Conservation (phyloP, 352 stramenopile species). For the Phytophthora pini region DNA sequence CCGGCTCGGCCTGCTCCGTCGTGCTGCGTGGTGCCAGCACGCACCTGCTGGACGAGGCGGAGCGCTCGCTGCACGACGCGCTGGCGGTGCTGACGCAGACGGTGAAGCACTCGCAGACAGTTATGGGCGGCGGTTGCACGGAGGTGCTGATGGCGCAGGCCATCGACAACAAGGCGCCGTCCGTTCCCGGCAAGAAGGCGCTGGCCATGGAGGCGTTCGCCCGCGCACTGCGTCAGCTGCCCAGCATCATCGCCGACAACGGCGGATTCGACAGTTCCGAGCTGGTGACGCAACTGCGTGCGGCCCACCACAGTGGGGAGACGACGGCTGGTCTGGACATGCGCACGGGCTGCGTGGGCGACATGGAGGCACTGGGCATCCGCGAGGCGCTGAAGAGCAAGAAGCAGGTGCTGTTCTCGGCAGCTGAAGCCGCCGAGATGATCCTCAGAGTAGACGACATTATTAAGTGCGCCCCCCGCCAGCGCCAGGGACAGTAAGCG, state of each 20-base stretch:
- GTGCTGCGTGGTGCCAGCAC: constrained; percentile 94
- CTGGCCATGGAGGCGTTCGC: constrained; percentile 99
- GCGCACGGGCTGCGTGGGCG: constrained; percentile 93
- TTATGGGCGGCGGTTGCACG: constrained; percentile 97
- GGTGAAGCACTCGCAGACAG: constrained; percentile 96
- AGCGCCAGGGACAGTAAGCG: constrained; percentile 61
- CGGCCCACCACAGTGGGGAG: constrained; percentile 93
- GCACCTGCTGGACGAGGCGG: constrained; percentile 98
- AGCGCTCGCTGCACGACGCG: constrained; percentile 99
- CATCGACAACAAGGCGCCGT: constrained; percentile 91
- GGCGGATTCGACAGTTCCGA: constrained; percentile 98
- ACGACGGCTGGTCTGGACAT: constrained; percentile 97
- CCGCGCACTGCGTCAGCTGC: constrained; percentile 95
- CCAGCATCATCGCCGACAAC: constrained; percentile 99
- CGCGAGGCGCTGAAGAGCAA: constrained; percentile 97
- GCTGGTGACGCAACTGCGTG: constrained; percentile 96
- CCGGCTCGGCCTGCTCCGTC: constrained; percentile 94
- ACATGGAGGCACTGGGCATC: constrained; percentile 98
- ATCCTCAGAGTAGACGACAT: constrained; percentile 99
- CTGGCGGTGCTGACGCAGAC: constrained; percentile 97
- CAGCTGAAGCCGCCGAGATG: constrained; percentile 99
- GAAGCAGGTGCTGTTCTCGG: constrained; percentile 97
- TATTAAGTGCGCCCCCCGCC: constrained; percentile 94
- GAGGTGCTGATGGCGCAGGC: constrained; percentile 97
- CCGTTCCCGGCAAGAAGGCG: constrained; percentile 97